Base-by-base conservation (phyloP, 2,329 filamentous ascomycete species). In the Aureobasidium sp. region DNA sequence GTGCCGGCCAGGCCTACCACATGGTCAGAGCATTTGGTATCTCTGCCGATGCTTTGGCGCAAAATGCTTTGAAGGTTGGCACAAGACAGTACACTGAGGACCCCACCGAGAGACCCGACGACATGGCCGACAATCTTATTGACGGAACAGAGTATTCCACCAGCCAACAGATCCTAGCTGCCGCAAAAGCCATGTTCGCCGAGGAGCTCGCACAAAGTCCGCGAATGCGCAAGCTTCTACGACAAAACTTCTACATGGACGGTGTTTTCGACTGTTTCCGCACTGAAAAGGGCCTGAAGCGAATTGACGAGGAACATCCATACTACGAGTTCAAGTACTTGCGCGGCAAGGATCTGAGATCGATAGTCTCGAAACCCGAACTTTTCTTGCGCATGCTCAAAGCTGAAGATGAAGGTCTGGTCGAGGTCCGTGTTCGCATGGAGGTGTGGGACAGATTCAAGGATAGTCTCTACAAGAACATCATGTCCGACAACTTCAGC, bases 301-400 rank as follows among this genome's bases (percentile, higher is more conserved):
- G 88, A 64, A 97, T 98, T 61, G 90, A 95, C 62, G 91, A 97
- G 57, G 84, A 93, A 21, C 90, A 97, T 64, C 89, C 90, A 0
- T 97, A 94, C 69, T 97, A 97, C 66, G 93, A 97, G 69, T 88
- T 98, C 74, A 95, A 98, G 70, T 98, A 98, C 62, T 77, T 98
- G 17, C 83, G 89, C 59, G 90, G 93, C 62, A 90, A 96, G 69
- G 87, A 88, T 6, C 86, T 96, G 57, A 75, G 76, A 37, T 86
- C 93, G 60, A 80, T 97, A 55, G 86, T 89, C 2, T 81, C 83
- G 49, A 84, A 87, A 50, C 93, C 93, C 1, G 90, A 96, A 59
- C 76, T 95, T 22, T 98, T 93, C 67, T 74, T 98, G 53, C 91
- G 94, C 71, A 98, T 98, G 93, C 83, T 97, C 68, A 94, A 90